A percentile compares a stretch with the other conserved stretches of the same genome.
These are phyloP conservation scores for Orobanche coerulescens DNA, from an alignment of 257 asterid species.

Conservation along the genomic window DNA sequence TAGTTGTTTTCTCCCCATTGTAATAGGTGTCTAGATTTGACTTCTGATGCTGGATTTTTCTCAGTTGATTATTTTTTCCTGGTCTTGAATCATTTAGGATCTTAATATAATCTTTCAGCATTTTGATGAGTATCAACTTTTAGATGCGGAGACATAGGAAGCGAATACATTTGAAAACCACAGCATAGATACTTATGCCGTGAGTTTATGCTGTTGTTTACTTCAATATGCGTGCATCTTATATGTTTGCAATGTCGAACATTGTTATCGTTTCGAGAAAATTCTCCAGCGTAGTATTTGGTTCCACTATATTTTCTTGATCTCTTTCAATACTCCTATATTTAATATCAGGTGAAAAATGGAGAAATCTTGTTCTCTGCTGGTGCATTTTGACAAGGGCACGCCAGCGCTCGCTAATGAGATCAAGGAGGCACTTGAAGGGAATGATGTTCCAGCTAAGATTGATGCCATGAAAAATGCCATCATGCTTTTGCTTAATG, in stretches of 20 bases:
- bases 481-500: conserved; percentile 82
- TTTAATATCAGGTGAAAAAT: conserved; percentile 29
- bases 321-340: neutral
- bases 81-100: neutral
- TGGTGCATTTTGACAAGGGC: conserved; percentile 90
- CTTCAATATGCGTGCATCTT: neutral
- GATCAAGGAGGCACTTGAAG: conserved; percentile 97
- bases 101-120: neutral
- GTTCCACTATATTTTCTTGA: neutral
- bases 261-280: neutral
- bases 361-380: conserved; percentile 88
- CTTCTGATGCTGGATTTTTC: neutral
- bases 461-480: conserved; percentile 87
- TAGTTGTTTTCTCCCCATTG: neutral
- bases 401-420: conserved; percentile 87
- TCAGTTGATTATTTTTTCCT: neutral
- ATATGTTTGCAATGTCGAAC: neutral
- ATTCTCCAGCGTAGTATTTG: neutral
- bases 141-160: neutral
- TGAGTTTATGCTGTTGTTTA: neutral
- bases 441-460: conserved; percentile 68
- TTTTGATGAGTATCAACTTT: neutral
- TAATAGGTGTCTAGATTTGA: neutral
- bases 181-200: neutral
- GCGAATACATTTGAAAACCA: neutral